Conservation (phyloP, 2,329 filamentous ascomycete species). For the Chaetomiaceae sp. region DNA sequence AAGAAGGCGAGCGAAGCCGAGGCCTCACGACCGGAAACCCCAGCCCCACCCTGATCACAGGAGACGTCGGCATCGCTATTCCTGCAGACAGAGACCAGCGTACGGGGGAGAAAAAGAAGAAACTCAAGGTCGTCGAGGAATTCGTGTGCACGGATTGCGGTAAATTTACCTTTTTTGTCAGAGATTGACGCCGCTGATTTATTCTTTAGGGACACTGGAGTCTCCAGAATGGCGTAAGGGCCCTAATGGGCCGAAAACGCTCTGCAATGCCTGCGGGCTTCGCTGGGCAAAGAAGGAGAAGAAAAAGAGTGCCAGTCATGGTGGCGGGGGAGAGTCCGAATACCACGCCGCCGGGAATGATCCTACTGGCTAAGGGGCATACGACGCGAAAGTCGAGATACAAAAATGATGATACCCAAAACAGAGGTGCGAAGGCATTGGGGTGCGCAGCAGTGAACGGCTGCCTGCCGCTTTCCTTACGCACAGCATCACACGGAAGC, state of each 20-base stretch:
- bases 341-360: neutral
- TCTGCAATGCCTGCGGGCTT: conserved; percentile 90
- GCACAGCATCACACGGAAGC: no score
- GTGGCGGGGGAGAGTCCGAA: neutral
- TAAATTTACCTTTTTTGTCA: conserved; percentile 29
- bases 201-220: conserved; percentile 64
- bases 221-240: conserved; percentile 96
- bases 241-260: conserved; percentile 84
- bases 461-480: no score
- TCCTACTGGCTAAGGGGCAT: neutral
- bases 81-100: conserved; percentile 71
- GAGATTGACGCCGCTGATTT: neutral
- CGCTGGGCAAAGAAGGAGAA: conserved; percentile 79
- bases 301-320: conserved; percentile 44
- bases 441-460: no score
- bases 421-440: no score
- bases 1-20: conserved; percentile 80
- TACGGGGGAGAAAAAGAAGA: conserved; percentile 77
- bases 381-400: no score
- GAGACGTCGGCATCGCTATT: conserved; percentile 82
- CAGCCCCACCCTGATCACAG: conserved; percentile 75
- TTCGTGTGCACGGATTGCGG: conserved; percentile 96
- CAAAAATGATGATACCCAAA: no score
- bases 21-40: conserved; percentile 84
- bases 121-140: conserved; percentile 77